Evolutionary conservation across 441 rosid species (phyloP).

Genomic region (Breynia disticha): DNA sequence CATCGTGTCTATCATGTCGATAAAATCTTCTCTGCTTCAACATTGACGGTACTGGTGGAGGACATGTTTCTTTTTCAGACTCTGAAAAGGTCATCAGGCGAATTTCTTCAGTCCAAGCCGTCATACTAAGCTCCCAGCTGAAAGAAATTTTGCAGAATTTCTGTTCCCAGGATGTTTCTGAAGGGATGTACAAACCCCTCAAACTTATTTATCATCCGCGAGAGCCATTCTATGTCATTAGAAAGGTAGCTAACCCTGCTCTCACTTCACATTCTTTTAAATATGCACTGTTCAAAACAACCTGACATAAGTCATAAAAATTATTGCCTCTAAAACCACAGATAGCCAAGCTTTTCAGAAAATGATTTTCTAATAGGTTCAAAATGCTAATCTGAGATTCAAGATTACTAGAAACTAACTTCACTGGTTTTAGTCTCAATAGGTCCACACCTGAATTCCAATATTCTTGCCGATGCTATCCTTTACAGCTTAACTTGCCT

Average conservation of each 20-base stretch:
- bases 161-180: constrained; percentile 31
- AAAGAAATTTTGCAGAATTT: constrained; percentile 55
- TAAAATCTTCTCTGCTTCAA: neutral
- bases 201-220: constrained; percentile 62
- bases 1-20: neutral
- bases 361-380: neutral
- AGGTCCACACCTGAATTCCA: too few species aligned
- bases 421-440: neutral
- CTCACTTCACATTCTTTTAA: neutral
- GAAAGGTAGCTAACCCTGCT: constrained; percentile 35
- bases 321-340: neutral
- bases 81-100: constrained; percentile 46
- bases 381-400: neutral
- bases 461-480: too few species aligned
- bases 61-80: constrained; percentile 34
- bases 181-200: constrained; percentile 41
- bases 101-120: constrained; percentile 63
- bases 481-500: constrained; percentile 1
- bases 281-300: neutral
- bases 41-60: neutral
- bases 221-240: constrained; percentile 72
- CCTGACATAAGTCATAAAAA: neutral
- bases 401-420: constrained; percentile 3
- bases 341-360: too few species aligned
- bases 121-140: constrained; percentile 59